Evolutionary conservation across 768 basidiomycete species (phyloP).

Genomic region (Hirschioporus abietinus): DNA sequence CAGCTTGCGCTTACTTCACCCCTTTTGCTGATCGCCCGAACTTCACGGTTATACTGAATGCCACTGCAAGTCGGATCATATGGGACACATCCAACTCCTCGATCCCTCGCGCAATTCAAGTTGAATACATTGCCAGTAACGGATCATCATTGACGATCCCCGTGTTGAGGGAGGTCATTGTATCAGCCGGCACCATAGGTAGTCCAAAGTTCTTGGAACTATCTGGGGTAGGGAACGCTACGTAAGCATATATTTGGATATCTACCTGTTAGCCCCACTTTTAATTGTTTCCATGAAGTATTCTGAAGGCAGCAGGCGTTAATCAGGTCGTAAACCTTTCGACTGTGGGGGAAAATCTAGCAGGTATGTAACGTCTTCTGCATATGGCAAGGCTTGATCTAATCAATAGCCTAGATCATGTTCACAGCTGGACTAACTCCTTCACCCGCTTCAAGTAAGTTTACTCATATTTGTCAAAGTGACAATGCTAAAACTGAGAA

Average conservation of each 20-base stretch:
- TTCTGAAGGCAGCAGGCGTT: background rate
- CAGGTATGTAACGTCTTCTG: background rate
- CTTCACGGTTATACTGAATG: slow-evolving; percentile 47
- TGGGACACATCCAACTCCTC: slow-evolving; percentile 26
- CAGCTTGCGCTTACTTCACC: slow-evolving; percentile 49
- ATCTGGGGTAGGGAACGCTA: slow-evolving; percentile 34
- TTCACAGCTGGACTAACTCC: slow-evolving; percentile 12
- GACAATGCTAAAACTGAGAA: background rate
- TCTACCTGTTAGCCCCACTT: background rate
- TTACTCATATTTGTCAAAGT: background rate
- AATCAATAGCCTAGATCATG: slow-evolving; percentile 9
- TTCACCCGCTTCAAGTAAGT: slow-evolving; percentile 12
- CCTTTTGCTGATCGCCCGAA: slow-evolving; percentile 47
- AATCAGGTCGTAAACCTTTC: slow-evolving; percentile 30
- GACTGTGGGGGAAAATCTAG: slow-evolving; percentile 27
- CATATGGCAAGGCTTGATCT: slow-evolving; percentile 14
- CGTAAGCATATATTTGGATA: background rate
- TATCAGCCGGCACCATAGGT: slow-evolving; percentile 49
- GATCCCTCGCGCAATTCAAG: slow-evolving; percentile 39
- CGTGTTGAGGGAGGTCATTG: slow-evolving; percentile 45
- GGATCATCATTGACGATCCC: slow-evolving; percentile 34
- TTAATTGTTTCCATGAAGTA: background rate
- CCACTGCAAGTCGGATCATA: slow-evolving; percentile 43
- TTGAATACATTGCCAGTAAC: slow-evolving; percentile 38
- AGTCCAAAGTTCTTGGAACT: slow-evolving; percentile 37